Evolutionary conservation across 164 flowering plant species (phyloP).

Genomic region (Vitis rotundifolia): DNA sequence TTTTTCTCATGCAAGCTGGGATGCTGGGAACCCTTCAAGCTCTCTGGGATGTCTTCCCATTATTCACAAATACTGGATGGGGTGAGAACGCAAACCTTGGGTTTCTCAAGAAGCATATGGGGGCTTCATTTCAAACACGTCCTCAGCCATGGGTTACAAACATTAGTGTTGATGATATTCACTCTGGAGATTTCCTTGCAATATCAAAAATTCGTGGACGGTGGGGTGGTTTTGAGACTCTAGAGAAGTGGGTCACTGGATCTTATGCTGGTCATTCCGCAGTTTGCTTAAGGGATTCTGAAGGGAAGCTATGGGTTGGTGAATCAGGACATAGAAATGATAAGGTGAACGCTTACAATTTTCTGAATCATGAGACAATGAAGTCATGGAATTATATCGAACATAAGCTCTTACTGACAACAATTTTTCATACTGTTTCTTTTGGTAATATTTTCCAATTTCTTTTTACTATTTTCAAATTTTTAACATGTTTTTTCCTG

Average conservation of each 20-base stretch:
- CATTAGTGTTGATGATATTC: conserved; percentile 68
- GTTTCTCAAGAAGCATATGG: conserved; percentile 91
- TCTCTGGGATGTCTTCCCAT: conserved; percentile 91
- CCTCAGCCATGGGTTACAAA: conserved; percentile 92
- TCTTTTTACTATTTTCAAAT: too few species aligned
- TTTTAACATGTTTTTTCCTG: too few species aligned
- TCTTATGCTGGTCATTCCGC: conserved; percentile 96
- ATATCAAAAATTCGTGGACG: conserved; percentile 94
- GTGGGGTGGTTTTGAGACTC: conserved; percentile 98
- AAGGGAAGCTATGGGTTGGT: conserved; percentile 96
- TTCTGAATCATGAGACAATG: background rate
- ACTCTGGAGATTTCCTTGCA: conserved; percentile 94
- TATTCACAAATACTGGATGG: conserved; percentile 91
- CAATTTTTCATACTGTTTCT: too few species aligned
- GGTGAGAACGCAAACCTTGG: conserved; percentile 88
- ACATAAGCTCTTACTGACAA: too few species aligned
- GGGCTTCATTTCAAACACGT: conserved; percentile 72
- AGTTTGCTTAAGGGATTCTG: conserved; percentile 87
- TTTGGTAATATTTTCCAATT: too few species aligned
- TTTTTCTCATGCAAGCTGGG: conserved; percentile 97
- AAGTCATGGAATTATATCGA: too few species aligned
- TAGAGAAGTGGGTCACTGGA: conserved; percentile 98
- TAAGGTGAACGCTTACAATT: conserved; percentile 35
- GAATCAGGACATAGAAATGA: conserved; percentile 97
- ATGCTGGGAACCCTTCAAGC: conserved; percentile 94